Base-by-base conservation (phyloP, 345 rosid species). In the Moringa oleifera region DNA sequence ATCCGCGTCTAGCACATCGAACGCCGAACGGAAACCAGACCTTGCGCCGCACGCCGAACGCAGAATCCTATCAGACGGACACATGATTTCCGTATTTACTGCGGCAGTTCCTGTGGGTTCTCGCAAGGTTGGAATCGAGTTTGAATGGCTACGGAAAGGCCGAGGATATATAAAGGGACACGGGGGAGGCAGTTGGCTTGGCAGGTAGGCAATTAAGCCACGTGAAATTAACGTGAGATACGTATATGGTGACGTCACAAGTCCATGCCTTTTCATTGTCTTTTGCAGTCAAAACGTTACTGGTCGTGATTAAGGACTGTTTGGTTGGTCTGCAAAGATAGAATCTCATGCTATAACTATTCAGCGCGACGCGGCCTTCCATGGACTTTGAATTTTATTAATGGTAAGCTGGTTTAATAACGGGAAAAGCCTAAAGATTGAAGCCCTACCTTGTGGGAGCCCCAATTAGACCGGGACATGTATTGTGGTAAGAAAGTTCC, bases 1-100 rank as follows among this genome's bases (percentile, higher is more conserved):
- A 79, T 92, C 98, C 0, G 85, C 79, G 73, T 92, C 98, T n/a
- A 92, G 74, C 36, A 85, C 71, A 41, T 92, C 93, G 66, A 92
- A 92, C 2, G 97, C 97, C 15, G 85, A 67, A 53, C 80, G 72
- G 61, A 82, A 75, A 66, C 72, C 78, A 2, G 69, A 61, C 31
- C 23, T 69, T 23, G 71, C 51, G 41, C 45, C 57, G 55, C 24
- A 51, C 23, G 22, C 66, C 13, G 74, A 18, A 50, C 57, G 68
- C 3, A n/a, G 21, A 54, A 63, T 53, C 9, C 68, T 77, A 7
- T 73, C 87, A 6, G 84, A 78, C 0, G 93, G 85, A 57, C 86
- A 80, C 87, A 77, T 77, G 47, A 16, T 15, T 4, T 41, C 1
- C 47, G 47, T 41, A 1, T 41, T 4, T 28, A n/a, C n/a, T n/a